These are phyloP conservation scores for Fusarium newnesense DNA, from an alignment of 2,329 filamentous ascomycete genomes.

Conservation along the genomic window DNA sequence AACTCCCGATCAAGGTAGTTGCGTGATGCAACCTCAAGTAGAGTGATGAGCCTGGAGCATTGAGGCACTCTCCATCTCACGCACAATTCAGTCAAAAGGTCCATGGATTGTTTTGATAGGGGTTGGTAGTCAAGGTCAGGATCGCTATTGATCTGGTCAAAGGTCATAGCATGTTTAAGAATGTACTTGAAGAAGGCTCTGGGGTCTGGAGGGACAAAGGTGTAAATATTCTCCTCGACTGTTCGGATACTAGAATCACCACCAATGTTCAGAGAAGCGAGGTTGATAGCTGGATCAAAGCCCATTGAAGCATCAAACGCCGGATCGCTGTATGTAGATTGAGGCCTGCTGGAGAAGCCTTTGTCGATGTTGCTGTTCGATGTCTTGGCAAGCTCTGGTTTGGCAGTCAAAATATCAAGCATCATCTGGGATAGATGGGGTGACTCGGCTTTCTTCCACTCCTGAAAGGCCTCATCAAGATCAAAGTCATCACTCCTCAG, in stretches of 20 bases:
- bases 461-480: constrained; percentile 84
- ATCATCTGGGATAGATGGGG: constrained; percentile 93
- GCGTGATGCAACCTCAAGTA: constrained; percentile 85
- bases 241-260: constrained; percentile 62
- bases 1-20: constrained; percentile 89
- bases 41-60: constrained; percentile 80
- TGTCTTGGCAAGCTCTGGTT: constrained; percentile 84
- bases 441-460: constrained; percentile 91
- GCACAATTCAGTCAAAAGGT: constrained; percentile 86
- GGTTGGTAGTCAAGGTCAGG: constrained; percentile 61
- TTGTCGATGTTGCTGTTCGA: constrained; percentile 70
- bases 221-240: constrained; percentile 77
- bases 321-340: constrained; percentile 61
- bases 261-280: constrained; percentile 72
- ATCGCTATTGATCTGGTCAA: constrained; percentile 68
- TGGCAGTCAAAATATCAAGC: constrained; percentile 86
- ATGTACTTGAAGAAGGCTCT: constrained; percentile 86
- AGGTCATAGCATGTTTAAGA: constrained; percentile 78
- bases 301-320: constrained; percentile 57
- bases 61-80: constrained; percentile 90
- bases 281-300: constrained; percentile 75
- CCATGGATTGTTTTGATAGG: constrained; percentile 81
- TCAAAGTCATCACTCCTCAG: constrained; percentile 90
- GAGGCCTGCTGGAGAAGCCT: constrained; percentile 62
- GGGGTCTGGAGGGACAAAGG: constrained; percentile 88